phyloP scores from a whole-genome alignment of 257 asterid species.

The Primulina eburnea region DNA sequence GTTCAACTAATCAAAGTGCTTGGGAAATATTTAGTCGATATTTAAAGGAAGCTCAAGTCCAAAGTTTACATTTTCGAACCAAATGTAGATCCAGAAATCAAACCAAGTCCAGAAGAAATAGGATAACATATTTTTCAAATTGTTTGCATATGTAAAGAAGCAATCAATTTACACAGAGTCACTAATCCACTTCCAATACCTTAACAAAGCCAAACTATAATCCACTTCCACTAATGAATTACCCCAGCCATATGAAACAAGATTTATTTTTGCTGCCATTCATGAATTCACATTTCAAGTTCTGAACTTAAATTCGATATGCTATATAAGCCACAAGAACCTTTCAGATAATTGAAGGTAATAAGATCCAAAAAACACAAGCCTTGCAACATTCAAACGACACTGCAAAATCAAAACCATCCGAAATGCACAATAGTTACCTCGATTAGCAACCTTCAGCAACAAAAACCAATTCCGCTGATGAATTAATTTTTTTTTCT shows the following conservation, averaged over 20 bases:
- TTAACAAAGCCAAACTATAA: neutral
- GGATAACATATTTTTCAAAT: neutral
- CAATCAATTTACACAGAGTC: neutral
- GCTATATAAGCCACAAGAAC: slow-evolving; percentile 15
- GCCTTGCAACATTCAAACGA: slow-evolving; percentile 13
- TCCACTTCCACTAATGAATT: neutral
- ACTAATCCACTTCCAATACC: neutral
- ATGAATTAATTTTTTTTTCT: slow-evolving; percentile 2
- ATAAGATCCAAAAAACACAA: slow-evolving; percentile 11
- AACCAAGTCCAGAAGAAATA: neutral
- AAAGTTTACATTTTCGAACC: neutral
- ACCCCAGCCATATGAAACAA: neutral
- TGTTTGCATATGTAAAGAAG: neutral
- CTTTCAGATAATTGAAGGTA: neutral
- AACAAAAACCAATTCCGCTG: neutral
- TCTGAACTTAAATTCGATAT: neutral
- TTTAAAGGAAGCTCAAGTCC: slow-evolving; percentile 1
- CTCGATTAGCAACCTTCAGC: slow-evolving; percentile 20
- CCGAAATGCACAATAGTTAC: neutral
- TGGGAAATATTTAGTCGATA: neutral
- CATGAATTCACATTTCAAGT: slow-evolving; percentile 3
- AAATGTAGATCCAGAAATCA: neutral
- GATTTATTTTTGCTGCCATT: slow-evolving; percentile 11
- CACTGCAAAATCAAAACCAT: neutral
- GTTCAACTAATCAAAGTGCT: neutral